Conservation (phyloP, 257 asterid species). For the Nicotiana tabacum region DNA sequence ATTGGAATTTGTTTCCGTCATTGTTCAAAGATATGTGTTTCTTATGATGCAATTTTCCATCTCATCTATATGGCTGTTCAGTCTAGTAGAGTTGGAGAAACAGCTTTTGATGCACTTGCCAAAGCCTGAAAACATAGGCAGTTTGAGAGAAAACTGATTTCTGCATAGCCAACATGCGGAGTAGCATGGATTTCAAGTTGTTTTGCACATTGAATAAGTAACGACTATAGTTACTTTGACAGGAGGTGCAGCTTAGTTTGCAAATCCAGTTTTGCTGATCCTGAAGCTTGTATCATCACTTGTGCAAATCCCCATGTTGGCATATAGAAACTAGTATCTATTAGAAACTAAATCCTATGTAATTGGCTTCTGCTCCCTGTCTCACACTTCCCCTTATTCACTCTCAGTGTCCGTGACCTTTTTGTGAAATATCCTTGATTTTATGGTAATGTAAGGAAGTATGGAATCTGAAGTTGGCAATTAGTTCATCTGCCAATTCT, state of each 20-base stretch:
- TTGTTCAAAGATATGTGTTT: background rate
- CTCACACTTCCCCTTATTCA: background rate
- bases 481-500: background rate
- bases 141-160: background rate
- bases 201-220: background rate
- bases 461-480: background rate
- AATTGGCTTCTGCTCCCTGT: background rate
- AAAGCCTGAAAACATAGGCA: slow-evolving; percentile 13
- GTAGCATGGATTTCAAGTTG: background rate
- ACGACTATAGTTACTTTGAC: background rate
- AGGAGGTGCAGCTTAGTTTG: background rate
- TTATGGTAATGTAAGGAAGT: background rate
- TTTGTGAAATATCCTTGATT: background rate
- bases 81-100: slow-evolving; percentile 88
- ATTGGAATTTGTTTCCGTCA: background rate
- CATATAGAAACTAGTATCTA: background rate
- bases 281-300: background rate
- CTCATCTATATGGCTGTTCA: slow-evolving; percentile 25
- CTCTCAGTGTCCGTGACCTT: background rate
- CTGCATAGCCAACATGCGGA: background rate
- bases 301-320: background rate
- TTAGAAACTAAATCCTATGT: background rate
- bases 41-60: background rate
- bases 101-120: slow-evolving; percentile 60
- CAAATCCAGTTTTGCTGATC: background rate